Evolutionary conservation across 2,329 filamentous ascomycete genomes (phyloP), one percentile per base, ranked within the genome.

Genomic region (Orbilia javanica): DNA sequence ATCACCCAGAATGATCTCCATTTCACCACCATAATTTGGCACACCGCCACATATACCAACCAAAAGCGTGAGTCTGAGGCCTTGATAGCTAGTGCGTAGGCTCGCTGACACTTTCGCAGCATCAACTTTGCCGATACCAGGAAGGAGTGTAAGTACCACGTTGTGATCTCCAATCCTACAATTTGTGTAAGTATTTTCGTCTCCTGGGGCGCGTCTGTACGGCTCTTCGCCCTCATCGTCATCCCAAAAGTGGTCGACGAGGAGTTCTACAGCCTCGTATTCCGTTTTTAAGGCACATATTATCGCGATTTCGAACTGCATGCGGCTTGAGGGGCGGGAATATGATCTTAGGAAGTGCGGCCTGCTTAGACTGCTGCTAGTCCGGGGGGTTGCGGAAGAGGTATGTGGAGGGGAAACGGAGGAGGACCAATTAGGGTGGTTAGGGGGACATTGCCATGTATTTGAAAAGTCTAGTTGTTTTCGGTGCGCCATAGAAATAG

Each of bases 201-300:
- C 81, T 8, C 53, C 69, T 25, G 50, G 15, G 4, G 64, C 52
- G 29, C 80, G 79, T 22, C 70, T 55, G 64, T 79, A 79, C 1
- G 62, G 50, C 3, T 31, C 27, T 6, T 31, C 50, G 15, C 50
- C 13, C 3, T 53, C 50, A 7, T 18, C 13, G 15, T 53, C 50
- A 18, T 53, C 78, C 81, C 81, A 84, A 11, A 78, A 39, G 8
- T 82, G 63, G 60, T 84, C 83, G 22, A 84, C 79, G 2, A 81
- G 48, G 3, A 76, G 50, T 7, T 69, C 22, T 13, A 83, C 81
- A 15, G 83, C 83, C 22, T 82, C 80, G 10, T 79, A 80, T 62
- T 85, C 83, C 8, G 79, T 67, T n/a, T 80, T 67, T 15, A 84
- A 77, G 7, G 84, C 83, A 68, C 84, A 84, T 44, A 84, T 82